A percentile compares a stretch with the other conserved stretches of the same genome.
These are phyloP conservation scores for Epichloe gansuensis DNA, from an alignment of 2,329 filamentous ascomycete species.

Conservation along the genomic window DNA sequence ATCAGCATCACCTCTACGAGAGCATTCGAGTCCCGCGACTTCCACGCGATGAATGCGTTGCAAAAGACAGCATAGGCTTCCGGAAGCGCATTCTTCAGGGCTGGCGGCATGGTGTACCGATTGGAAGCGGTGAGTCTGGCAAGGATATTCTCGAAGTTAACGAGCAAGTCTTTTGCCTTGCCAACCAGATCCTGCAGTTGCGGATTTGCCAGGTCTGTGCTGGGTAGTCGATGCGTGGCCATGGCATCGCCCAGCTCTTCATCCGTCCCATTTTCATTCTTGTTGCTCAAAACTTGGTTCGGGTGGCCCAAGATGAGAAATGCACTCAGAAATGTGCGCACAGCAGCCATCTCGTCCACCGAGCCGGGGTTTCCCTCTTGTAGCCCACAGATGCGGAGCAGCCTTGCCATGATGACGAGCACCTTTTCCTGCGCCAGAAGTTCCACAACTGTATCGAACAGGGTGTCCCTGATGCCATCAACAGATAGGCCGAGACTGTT, in stretches of 20 bases:
- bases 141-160: slow-evolving; percentile 64
- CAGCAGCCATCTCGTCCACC: slow-evolving; percentile 54
- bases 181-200: slow-evolving; percentile 58
- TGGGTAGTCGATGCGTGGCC: slow-evolving; percentile 20
- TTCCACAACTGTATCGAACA: slow-evolving; percentile 61
- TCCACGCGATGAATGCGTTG: slow-evolving; percentile 73
- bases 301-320: slow-evolving; percentile 72
- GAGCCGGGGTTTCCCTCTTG: slow-evolving; percentile 50
- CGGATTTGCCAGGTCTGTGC: slow-evolving; percentile 42
- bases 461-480: slow-evolving; percentile 54
- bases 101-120: slow-evolving; percentile 51
- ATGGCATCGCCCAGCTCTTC: slow-evolving; percentile 36
- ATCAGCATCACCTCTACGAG: slow-evolving; percentile 76
- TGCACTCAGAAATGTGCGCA: slow-evolving; percentile 66
- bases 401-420: slow-evolving; percentile 49
- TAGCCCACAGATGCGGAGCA: slow-evolving; percentile 58
- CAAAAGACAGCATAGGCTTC: slow-evolving; percentile 62
- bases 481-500: slow-evolving; percentile 53
- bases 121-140: slow-evolving; percentile 53
- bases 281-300: slow-evolving; percentile 62
- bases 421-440: slow-evolving; percentile 56
- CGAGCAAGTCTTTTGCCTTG: slow-evolving; percentile 65
- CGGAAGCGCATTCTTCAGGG: slow-evolving; percentile 48
- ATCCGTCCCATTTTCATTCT: slow-evolving; percentile 42
- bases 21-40: slow-evolving; percentile 64